Evolutionary conservation across 192 early-diverging fungal species (phyloP), one percentile per base, ranked within the genome.

Genomic region (Dissophora ornata): DNA sequence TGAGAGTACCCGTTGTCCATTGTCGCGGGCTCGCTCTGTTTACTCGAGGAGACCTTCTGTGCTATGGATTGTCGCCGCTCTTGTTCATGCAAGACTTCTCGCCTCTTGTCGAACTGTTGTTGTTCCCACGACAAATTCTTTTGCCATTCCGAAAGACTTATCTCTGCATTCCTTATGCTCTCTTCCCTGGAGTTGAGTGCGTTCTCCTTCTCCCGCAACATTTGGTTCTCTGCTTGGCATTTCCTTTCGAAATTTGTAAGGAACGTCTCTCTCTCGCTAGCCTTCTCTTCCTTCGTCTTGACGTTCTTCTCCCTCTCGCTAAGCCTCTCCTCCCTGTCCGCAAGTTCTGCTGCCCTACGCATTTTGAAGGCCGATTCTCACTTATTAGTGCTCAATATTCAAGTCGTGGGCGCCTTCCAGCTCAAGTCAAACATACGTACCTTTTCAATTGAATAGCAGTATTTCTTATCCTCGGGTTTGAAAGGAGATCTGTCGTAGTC

Each of bases 401-500:
- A n/a, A n/a, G n/a, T n/a, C n/a, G n/a, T n/a, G n/a, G n/a, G n/a
- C n/a, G n/a, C n/a, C n/a, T n/a, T n/a, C n/a, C n/a, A n/a, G n/a
- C n/a, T n/a, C n/a, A n/a, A n/a, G n/a, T n/a, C n/a, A n/a, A n/a
- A n/a, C n/a, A n/a, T n/a, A 46, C 57, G 0, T 77, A 57, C 73
- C 41, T 61, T 22, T 77, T 62, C 16, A 62, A n/a, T 4, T 67
- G 53, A 12, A 25, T 33, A 13, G 30, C 46, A 19, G 42, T 44
- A 7, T 44, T 45, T 61, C 61, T 65, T 8, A 84, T 79, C 30
- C 64, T 63, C 18, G 79, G 61, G 8, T 62, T 38, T 11, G 66
- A 60, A 15, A 84, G 70, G 10, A 84, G 68, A 9, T 82, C 83
- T 19, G 50, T 57, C 24, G 83, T 79, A 18, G 83, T 68, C 9